Conservation (phyloP, 768 basidiomycete genomes). For the Suillus luteus region DNA sequence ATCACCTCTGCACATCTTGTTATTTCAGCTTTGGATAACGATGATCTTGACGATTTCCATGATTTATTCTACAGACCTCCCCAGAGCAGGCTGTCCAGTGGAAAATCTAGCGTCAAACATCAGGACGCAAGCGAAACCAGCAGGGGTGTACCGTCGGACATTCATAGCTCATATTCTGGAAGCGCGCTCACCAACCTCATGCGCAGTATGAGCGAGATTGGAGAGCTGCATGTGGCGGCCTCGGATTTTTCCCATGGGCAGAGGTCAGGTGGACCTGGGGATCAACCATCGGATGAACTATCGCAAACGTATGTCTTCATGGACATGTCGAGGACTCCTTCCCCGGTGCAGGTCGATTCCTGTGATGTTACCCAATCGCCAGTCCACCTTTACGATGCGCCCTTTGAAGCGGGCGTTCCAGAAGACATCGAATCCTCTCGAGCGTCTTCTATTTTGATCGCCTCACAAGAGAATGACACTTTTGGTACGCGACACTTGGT, state of each 20-base stretch:
- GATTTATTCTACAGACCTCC: conserved; percentile 70
- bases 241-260: conserved; percentile 19
- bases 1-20: conserved; percentile 41
- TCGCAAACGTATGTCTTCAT: conserved; percentile 20
- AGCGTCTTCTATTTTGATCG: conserved; percentile 24
- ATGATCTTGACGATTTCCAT: conserved; percentile 73
- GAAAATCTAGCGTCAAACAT: conserved; percentile 3
- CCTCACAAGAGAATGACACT: conserved; percentile 30
- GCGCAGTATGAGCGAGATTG: conserved; percentile 42
- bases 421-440: conserved; percentile 31
- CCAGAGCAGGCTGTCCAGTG: neutral
- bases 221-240: conserved; percentile 25
- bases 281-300: conserved; percentile 17
- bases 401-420: conserved; percentile 16
- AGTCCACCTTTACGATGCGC: conserved; percentile 9
- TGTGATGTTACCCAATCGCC: conserved; percentile 14
- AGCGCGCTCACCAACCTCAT: conserved; percentile 42
- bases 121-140: conserved; percentile 8
- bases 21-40: conserved; percentile 54
- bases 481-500: conserved; percentile 23
- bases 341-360: conserved; percentile 18
- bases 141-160: conserved; percentile 32
- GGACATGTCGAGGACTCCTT: conserved; percentile 19
- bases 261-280: conserved; percentile 13
- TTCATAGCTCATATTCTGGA: conserved; percentile 30